These are phyloP conservation scores for Ogataea nonfermentans DNA, from an alignment of 805 yeast genomes.

Conservation along the genomic window DNA sequence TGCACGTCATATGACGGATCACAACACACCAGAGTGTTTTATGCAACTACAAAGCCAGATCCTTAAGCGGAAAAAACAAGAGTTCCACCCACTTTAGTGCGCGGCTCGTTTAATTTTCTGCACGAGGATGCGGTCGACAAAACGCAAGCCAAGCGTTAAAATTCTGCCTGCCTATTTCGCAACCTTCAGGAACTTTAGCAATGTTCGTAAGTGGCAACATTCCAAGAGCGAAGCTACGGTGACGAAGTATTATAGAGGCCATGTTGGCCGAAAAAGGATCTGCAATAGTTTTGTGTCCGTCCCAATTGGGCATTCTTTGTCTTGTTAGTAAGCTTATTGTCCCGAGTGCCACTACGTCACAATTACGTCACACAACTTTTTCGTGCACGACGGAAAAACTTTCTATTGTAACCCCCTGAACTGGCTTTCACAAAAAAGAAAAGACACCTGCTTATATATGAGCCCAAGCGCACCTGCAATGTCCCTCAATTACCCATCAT, in stretches of 20 bases:
- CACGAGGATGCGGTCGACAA: no score
- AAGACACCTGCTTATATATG: slow-evolving; percentile 1
- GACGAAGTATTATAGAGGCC: no score
- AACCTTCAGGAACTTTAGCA: no score
- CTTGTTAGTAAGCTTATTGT: no score
- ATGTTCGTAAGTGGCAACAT: no score
- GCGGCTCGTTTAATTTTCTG: slow-evolving; percentile 6
- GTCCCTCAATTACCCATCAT: background rate
- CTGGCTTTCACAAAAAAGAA: slow-evolving; percentile 4
- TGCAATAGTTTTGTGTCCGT: no score
- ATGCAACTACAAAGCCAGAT: background rate
- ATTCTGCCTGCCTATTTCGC: no score
- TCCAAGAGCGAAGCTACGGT: background rate
- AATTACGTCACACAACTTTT: slow-evolving; percentile 5
- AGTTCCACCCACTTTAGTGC: background rate
- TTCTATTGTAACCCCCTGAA: slow-evolving; percentile 5
- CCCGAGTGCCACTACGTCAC: slow-evolving; percentile 4
- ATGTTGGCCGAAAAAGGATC: no score
- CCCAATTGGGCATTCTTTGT: no score
- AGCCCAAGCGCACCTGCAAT: background rate
- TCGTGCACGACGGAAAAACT: slow-evolving; percentile 7
- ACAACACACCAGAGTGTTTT: slow-evolving; percentile 34
- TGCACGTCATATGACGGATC: slow-evolving; percentile 33
- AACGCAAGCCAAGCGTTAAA: no score
- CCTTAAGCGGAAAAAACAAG: background rate